Evolutionary conservation across 768 basidiomycete genomes (phyloP), one percentile per base, ranked within the genome.

Genomic region (Mycena albidolilacea): DNA sequence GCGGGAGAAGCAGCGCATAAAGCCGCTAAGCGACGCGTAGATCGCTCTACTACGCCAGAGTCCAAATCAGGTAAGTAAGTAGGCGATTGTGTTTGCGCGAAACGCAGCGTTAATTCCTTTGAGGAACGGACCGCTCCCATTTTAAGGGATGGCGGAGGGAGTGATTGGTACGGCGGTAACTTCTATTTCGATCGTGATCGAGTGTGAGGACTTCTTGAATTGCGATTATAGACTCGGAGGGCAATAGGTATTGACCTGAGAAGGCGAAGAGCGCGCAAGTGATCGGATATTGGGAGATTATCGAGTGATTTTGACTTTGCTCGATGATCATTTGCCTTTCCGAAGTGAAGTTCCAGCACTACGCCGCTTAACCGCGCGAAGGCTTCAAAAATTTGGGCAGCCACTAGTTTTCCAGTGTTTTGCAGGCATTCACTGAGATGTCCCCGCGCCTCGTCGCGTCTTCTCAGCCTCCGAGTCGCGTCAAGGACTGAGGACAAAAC

Each of bases 11-110:
- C 55, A 67, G 15, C 39, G 35, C 15, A 14, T 37, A 38, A 38
- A 39, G 48, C 48, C 58, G 37, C 67, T 62, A 69, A 62, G 60
- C 61, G 68, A 63, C 60, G 68, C 60, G 68, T 69, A 55, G 68
- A 62, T 69, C 48, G 43, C 21, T 14, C 5, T 30, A 19, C 69
- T 57, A 43, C 61, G 19, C 62, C 62, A 39, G 21, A 17, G 21
- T 62, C 69, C 54, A 64, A n/a, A 70, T 50, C 30, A 70, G 69
- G 63, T n/a, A 50, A 30, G 30, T 30, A 30, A 30, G 30, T 30
- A 3, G 4, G 30, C 4, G 30, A 64, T 59, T 8, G 19, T 39
- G 35, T 21, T n/a, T 17, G n/a, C n/a, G 7, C 41, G 41, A 9
- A 14, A 43, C 7, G 46, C 17, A 17, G 15, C 46, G 17, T 48